These are phyloP conservation scores for Margaritispora aquatica DNA, from an alignment of 495 filamentous ascomycete species.

Conservation along the genomic window DNA sequence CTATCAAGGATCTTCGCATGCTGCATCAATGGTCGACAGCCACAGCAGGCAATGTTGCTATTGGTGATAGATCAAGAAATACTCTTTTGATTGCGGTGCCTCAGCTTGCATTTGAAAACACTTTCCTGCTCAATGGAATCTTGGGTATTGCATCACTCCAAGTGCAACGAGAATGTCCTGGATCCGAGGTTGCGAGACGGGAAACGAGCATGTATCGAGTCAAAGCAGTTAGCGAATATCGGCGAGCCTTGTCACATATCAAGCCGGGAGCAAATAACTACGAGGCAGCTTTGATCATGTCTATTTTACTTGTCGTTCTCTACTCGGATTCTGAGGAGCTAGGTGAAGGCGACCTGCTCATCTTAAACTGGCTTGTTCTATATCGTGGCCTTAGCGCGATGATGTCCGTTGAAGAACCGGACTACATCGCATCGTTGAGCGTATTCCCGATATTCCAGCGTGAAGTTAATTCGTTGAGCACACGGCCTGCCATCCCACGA, in stretches of 20 bases:
- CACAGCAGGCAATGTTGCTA: constrained; percentile 4
- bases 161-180: constrained; percentile 28
- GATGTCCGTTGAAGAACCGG: background rate
- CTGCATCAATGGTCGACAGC: constrained; percentile 20
- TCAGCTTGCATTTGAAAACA: constrained; percentile 38
- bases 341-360: constrained; percentile 10
- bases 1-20: constrained; percentile 10
- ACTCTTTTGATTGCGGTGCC: constrained; percentile 36
- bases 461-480: constrained; percentile 2
- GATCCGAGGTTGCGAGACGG: constrained; percentile 13
- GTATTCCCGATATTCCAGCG: constrained; percentile 15
- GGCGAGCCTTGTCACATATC: constrained; percentile 35
- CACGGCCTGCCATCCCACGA: constrained; percentile 7
- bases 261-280: constrained; percentile 26
- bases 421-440: background rate
- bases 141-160: constrained; percentile 42
- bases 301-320: constrained; percentile 14
- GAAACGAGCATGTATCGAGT: constrained; percentile 32
- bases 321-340: constrained; percentile 2
- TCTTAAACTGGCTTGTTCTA: constrained; percentile 15
- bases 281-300: constrained; percentile 19
- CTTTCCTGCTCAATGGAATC: constrained; percentile 44
- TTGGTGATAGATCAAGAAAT: constrained; percentile 16
- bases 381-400: constrained; percentile 11
- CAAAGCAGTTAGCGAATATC: constrained; percentile 36